Evolutionary conservation across 495 filamentous ascomycete genomes (phyloP).

Genomic region (Penicillium cinerascens): DNA sequence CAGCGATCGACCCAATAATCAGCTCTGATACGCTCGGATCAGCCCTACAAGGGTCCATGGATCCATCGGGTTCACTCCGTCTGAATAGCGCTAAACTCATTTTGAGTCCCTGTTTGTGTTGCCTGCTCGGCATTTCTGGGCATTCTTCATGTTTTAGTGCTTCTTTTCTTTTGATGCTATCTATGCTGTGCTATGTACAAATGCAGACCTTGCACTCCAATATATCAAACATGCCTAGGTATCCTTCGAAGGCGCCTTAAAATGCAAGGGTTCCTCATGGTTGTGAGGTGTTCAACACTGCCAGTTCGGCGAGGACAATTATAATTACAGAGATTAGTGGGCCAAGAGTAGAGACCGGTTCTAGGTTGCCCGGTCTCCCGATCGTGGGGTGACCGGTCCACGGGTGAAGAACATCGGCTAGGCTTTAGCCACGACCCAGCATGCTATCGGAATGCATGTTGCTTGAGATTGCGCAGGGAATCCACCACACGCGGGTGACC

Average conservation of each 20-base stretch:
- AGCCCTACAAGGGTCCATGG: background rate
- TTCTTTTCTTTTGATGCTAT: background rate
- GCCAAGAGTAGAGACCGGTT: background rate
- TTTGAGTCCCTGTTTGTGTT: conserved; percentile 3
- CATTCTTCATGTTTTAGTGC: background rate
- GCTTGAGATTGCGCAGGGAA: conserved; percentile 41
- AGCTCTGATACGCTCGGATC: conserved; percentile 7
- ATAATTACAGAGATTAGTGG: conserved; percentile 27
- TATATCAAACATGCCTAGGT: conserved; percentile 1
- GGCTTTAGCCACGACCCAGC: background rate
- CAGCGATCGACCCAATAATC: conserved; percentile 17
- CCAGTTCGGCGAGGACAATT: conserved; percentile 15
- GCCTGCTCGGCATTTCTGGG: conserved; percentile 3
- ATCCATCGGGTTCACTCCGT: background rate
- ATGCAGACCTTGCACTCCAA: background rate
- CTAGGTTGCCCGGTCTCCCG: background rate
- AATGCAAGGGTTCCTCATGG: conserved; percentile 16
- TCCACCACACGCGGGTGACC: conserved; percentile 34
- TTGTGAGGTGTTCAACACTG: background rate
- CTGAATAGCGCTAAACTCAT: conserved; percentile 6
- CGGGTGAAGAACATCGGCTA: background rate
- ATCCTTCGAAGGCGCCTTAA: conserved; percentile 11
- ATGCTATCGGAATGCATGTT: conserved; percentile 37
- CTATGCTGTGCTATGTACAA: conserved; percentile 9
- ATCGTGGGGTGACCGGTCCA: background rate